These are phyloP conservation scores for Stephania cephalantha DNA, from an alignment of 164 flowering plant genomes.

Conservation along the genomic window DNA sequence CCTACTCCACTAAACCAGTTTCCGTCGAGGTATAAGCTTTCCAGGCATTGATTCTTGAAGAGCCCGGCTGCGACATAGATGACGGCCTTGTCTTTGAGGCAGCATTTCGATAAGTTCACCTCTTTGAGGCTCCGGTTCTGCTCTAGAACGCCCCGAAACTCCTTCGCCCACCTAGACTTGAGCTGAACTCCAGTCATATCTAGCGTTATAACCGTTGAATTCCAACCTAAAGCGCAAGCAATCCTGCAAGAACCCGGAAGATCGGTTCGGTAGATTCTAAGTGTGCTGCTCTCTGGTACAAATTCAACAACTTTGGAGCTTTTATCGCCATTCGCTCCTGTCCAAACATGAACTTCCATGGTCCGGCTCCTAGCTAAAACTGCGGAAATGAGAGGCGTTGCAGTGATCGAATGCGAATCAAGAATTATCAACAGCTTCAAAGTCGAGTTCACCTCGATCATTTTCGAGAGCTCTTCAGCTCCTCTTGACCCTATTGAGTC, in stretches of 20 bases:
- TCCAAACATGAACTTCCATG: conserved; percentile 92
- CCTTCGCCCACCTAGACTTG: conserved; percentile 83
- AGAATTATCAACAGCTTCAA: conserved; percentile 65
- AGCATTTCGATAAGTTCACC: conserved; percentile 63
- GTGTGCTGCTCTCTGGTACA: conserved; percentile 56
- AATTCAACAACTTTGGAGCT: conserved; percentile 78
- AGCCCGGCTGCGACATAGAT: conserved; percentile 89
- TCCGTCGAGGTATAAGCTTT: conserved; percentile 59
- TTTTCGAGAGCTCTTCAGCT: conserved; percentile 87
- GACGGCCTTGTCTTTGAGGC: conserved; percentile 73
- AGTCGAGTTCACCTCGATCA: conserved; percentile 77
- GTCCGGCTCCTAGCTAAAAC: conserved; percentile 67
- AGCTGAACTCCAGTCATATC: conserved; percentile 82
- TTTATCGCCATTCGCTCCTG: conserved; percentile 40
- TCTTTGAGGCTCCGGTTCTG: conserved; percentile 68
- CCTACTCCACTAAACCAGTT: conserved; percentile 74
- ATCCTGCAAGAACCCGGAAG: conserved; percentile 65
- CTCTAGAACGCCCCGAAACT: conserved; percentile 70
- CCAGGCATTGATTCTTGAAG: conserved; percentile 60
- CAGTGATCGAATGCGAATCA: conserved; percentile 55
- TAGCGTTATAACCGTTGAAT: conserved; percentile 63
- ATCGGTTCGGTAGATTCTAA: conserved; percentile 59
- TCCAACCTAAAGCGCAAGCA: conserved; percentile 69
- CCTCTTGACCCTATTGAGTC: conserved; percentile 88
- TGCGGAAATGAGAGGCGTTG: conserved; percentile 80